Evolutionary conservation across 768 basidiomycete species (phyloP).

Genomic region (Mycena metata): DNA sequence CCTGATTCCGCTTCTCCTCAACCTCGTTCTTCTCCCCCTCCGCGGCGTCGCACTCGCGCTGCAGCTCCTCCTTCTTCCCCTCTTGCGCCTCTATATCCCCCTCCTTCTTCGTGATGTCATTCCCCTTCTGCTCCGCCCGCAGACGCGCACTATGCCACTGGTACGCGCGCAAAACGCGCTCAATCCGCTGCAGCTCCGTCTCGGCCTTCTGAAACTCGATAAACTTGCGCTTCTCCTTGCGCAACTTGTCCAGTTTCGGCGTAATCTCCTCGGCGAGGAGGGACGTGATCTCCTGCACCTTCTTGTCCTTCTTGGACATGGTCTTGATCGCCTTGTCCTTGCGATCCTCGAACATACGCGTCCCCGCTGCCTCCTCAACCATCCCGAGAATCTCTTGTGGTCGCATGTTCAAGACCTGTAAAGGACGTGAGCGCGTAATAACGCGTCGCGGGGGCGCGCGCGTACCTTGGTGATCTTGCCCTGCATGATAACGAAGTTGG

Average conservation of each 20-base stretch:
- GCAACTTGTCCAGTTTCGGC: slow-evolving; percentile 92
- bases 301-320: slow-evolving; percentile 97
- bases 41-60: slow-evolving; percentile 67
- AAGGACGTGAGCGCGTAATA: not conserved
- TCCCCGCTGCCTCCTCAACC: slow-evolving; percentile 99
- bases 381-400: slow-evolving; percentile 98
- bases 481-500: slow-evolving; percentile 99
- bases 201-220: slow-evolving; percentile 92
- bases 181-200: slow-evolving; percentile 89
- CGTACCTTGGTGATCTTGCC: slow-evolving; percentile 96
- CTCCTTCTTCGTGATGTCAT: slow-evolving; percentile 65
- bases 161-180: slow-evolving; percentile 85
- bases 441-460: too few relatives aligned
- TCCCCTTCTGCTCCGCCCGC: slow-evolving; percentile 67
- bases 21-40: slow-evolving; percentile 79
- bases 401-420: slow-evolving; percentile 94
- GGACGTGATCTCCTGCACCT: slow-evolving; percentile 88
- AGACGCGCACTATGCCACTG: slow-evolving; percentile 83
- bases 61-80: slow-evolving; percentile 62
- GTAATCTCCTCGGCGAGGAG: slow-evolving; percentile 91
- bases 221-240: slow-evolving; percentile 89
- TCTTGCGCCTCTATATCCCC: slow-evolving; percentile 63
- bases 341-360: slow-evolving; percentile 98
- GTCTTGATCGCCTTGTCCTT: slow-evolving; percentile 97
- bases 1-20: slow-evolving; percentile 82